Conservation (phyloP, 179 eudicot genomes). For the Nepenthes alata region DNA sequence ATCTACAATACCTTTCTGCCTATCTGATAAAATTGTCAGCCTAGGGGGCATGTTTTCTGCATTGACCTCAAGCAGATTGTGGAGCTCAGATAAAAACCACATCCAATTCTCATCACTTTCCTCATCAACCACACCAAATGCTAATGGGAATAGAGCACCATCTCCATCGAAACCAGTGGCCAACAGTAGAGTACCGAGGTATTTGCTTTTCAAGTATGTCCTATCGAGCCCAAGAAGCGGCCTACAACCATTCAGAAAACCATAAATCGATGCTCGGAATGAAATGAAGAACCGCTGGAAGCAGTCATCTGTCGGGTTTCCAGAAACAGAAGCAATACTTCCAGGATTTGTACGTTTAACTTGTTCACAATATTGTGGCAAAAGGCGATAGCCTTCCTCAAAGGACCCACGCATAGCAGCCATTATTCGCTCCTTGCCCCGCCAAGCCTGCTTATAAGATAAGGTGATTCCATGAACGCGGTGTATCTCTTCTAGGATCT, state of each 20-base stretch:
- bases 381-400: slow-evolving; percentile 76
- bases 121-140: slow-evolving; percentile 71
- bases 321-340: slow-evolving; percentile 65
- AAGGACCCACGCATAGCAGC: slow-evolving; percentile 83
- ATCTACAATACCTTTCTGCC: slow-evolving; percentile 60
- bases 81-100: slow-evolving; percentile 89
- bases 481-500: slow-evolving; percentile 72
- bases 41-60: slow-evolving; percentile 92
- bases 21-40: slow-evolving; percentile 73
- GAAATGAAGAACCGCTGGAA: slow-evolving; percentile 75
- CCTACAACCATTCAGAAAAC: slow-evolving; percentile 72
- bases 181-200: slow-evolving; percentile 63
- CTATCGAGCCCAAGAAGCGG: slow-evolving; percentile 77
- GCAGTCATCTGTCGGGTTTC: slow-evolving; percentile 53
- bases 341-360: slow-evolving; percentile 63
- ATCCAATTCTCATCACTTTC: slow-evolving; percentile 85
- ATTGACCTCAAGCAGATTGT: slow-evolving; percentile 59
- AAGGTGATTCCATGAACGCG: slow-evolving; percentile 80
- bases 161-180: slow-evolving; percentile 86
- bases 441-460: slow-evolving; percentile 93
- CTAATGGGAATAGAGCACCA: slow-evolving; percentile 68
- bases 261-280: slow-evolving; percentile 69
- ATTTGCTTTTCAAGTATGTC: slow-evolving; percentile 67
- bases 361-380: slow-evolving; percentile 83
- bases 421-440: slow-evolving; percentile 90